Conservation (phyloP, 208 protist genomes). For the Wallacemonas collosoma region DNA sequence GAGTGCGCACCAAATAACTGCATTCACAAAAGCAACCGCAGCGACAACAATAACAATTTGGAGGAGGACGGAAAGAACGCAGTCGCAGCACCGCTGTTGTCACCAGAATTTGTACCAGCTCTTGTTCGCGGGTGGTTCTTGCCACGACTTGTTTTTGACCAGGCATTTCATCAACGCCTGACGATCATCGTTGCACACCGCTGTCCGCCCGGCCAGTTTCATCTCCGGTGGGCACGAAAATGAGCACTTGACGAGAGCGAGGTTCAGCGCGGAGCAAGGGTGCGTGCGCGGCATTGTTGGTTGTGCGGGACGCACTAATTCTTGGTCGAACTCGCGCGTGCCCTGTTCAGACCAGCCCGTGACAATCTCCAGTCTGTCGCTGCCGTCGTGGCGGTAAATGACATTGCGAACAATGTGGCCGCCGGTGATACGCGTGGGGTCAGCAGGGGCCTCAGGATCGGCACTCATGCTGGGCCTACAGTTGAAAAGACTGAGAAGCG, state of each 20-base stretch:
- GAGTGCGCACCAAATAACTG: neutral
- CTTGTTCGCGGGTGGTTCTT: constrained; percentile 10
- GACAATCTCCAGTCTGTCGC: constrained; percentile 62
- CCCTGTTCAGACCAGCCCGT: constrained; percentile 76
- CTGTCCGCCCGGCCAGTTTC: constrained; percentile 71
- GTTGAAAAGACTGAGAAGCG: too few relatives aligned
- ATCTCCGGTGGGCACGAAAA: constrained; percentile 63
- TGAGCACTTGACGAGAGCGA: constrained; percentile 56
- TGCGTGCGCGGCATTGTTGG: constrained; percentile 42
- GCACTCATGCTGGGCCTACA: constrained; percentile 50
- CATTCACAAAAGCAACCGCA: neutral
- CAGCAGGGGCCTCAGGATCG: constrained; percentile 62
- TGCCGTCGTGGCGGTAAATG: constrained; percentile 68
- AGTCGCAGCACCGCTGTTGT: neutral
- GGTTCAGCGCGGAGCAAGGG: constrained; percentile 60
- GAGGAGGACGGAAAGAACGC: constrained; percentile 8
- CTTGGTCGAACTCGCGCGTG: constrained; percentile 69
- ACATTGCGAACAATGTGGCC: constrained; percentile 84
- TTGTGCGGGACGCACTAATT: constrained; percentile 52
- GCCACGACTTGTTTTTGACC: constrained; percentile 71
- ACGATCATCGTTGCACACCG: constrained; percentile 62
- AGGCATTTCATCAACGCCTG: constrained; percentile 71
- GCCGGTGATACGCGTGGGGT: constrained; percentile 56
- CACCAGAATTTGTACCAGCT: constrained; percentile 59
- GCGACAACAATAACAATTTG: constrained; percentile 1